These are phyloP conservation scores for Pisolithus thermaeus DNA, from an alignment of 1,284 basidiomycete species.

Conservation along the genomic window DNA sequence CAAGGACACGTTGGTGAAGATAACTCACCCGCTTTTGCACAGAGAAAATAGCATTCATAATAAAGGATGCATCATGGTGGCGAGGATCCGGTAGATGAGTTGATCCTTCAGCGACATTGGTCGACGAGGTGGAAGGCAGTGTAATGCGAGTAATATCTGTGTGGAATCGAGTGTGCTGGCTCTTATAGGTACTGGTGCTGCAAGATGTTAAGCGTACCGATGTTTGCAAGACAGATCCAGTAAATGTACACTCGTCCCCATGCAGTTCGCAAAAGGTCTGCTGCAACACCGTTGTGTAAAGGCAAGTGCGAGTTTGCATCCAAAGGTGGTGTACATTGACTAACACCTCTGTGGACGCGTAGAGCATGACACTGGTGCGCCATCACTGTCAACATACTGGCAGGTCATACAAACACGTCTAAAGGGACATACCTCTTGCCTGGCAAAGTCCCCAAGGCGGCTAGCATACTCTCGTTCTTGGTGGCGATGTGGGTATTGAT, in stretches of 20 bases:
- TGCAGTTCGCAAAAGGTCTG: too few species aligned
- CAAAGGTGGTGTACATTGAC: too few species aligned
- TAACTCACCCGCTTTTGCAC: slow-evolving; percentile 75
- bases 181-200: background rate
- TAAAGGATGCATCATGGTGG: slow-evolving; percentile 83
- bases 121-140: slow-evolving; percentile 34
- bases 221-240: too few species aligned
- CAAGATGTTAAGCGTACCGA: too few species aligned
- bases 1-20: slow-evolving; percentile 3
- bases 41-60: slow-evolving; percentile 69
- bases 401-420: background rate
- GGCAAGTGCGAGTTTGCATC: too few species aligned
- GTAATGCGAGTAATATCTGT: slow-evolving; percentile 36
- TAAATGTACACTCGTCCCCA: too few species aligned
- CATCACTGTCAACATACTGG: background rate
- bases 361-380: slow-evolving; percentile 60
- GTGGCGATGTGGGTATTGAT: slow-evolving; percentile 90
- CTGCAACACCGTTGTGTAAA: too few species aligned
- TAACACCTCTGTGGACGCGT: slow-evolving; percentile 52
- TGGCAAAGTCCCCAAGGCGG: slow-evolving; percentile 86
- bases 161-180: background rate
- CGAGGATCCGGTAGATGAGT: slow-evolving; percentile 62
- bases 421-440: slow-evolving; percentile 25
- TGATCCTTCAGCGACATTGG: slow-evolving; percentile 33
- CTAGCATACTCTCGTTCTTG: slow-evolving; percentile 87